These are phyloP conservation scores for Phytophthora fragariaefolia DNA, from an alignment of 352 stramenopile species.

Conservation along the genomic window DNA sequence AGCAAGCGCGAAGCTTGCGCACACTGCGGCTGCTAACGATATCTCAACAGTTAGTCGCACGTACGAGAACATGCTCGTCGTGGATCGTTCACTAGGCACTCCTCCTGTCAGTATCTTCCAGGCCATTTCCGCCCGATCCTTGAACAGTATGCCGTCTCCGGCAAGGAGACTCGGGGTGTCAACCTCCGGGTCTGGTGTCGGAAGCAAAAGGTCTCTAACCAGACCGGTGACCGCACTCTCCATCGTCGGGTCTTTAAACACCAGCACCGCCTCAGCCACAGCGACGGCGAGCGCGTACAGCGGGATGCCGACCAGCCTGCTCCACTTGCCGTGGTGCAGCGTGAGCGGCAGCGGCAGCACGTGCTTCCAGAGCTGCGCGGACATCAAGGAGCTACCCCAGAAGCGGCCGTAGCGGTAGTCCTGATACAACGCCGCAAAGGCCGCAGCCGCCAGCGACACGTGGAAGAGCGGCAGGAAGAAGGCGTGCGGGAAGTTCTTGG, in stretches of 20 bases:
- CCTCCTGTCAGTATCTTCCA: constrained; percentile 28
- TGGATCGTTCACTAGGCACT: background rate
- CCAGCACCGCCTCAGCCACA: constrained; percentile 53
- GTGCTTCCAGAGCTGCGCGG: constrained; percentile 54
- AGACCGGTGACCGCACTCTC: constrained; percentile 32
- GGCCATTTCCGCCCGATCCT: constrained; percentile 17
- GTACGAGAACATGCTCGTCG: constrained; percentile 25
- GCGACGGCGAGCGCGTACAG: constrained; percentile 65
- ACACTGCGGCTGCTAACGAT: constrained; percentile 53
- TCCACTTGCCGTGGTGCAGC: constrained; percentile 49
- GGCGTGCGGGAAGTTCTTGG: constrained; percentile 59
- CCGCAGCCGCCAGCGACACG: constrained; percentile 40
- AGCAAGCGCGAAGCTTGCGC: constrained; percentile 60
- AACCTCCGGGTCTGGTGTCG: constrained; percentile 35
- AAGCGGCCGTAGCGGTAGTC: constrained; percentile 44
- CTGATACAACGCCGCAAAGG: constrained; percentile 50
- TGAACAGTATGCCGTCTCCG: constrained; percentile 10
- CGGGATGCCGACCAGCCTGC: constrained; percentile 69
- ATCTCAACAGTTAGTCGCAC: constrained; percentile 56
- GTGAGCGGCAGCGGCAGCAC: constrained; percentile 72
- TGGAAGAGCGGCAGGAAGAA: constrained; percentile 72
- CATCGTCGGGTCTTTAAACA: constrained; percentile 53
- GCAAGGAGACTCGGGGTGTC: constrained; percentile 29
- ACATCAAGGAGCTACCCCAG: constrained; percentile 32
- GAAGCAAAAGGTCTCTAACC: constrained; percentile 41